Conservation (phyloP, 495 filamentous ascomycete species). For the Mytilinidion resinicola region DNA sequence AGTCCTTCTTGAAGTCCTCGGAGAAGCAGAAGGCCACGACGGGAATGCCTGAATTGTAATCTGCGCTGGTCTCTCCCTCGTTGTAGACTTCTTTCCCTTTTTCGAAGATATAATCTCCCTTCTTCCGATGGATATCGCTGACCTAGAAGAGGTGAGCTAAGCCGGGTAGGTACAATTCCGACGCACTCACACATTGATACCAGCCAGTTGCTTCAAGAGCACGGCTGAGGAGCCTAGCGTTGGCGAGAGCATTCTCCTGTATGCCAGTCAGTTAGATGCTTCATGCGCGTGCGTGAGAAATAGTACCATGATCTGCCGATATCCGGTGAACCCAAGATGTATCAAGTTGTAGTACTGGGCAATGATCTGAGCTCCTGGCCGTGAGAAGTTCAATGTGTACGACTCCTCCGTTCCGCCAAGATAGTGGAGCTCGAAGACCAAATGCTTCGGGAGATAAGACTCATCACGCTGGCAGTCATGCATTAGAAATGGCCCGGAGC, state of each 20-base stretch:
- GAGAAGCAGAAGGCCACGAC: constrained; percentile 65
- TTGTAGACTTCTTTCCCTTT: constrained; percentile 38
- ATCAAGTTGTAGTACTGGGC: constrained; percentile 75
- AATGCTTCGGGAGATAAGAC: constrained; percentile 58
- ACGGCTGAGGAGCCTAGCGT: constrained; percentile 61
- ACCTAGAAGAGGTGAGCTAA: constrained; percentile 26
- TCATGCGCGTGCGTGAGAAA: neutral
- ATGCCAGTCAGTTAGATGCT: neutral
- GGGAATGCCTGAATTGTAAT: constrained; percentile 62
- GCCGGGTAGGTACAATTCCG: neutral
- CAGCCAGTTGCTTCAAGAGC: constrained; percentile 63
- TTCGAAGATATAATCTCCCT: constrained; percentile 33
- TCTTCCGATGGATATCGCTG: constrained; percentile 61
- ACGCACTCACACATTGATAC: constrained; percentile 49
- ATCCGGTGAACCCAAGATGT: constrained; percentile 63
- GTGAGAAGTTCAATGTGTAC: constrained; percentile 70
- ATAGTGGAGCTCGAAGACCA: constrained; percentile 71
- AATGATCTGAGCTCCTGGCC: constrained; percentile 64
- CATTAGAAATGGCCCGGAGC: too few relatives aligned
- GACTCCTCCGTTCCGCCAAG: constrained; percentile 68
- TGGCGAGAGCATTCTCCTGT: constrained; percentile 57
- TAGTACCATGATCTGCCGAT: constrained; percentile 50
- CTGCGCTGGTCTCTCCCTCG: constrained; percentile 48
- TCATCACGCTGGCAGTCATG: constrained; percentile 42
- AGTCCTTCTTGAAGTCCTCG: constrained; percentile 56